phyloP scores from a whole-genome alignment of 306 rosid genomes.

The Adenanthera pavonina region DNA sequence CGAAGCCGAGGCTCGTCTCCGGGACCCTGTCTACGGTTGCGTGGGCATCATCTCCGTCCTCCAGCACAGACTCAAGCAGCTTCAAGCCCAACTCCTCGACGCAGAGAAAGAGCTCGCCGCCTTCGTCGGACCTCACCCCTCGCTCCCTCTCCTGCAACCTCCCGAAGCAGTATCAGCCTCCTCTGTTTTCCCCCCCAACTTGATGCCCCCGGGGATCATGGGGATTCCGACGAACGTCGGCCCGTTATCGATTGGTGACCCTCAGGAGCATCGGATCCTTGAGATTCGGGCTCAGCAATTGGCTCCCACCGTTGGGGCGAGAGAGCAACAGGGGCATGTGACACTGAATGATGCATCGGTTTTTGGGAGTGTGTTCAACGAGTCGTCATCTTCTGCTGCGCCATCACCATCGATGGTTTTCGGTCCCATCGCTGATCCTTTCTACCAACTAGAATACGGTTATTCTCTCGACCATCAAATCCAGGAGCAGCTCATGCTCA shows the following conservation, averaged over 20 bases:
- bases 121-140: background rate
- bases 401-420: too few species aligned
- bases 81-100: slow-evolving; percentile 34
- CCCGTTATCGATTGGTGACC: slow-evolving; percentile 43
- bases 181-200: slow-evolving; percentile 35
- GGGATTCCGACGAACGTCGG: slow-evolving; percentile 33
- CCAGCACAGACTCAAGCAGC: slow-evolving; percentile 28
- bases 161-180: slow-evolving; percentile 6
- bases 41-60: slow-evolving; percentile 39
- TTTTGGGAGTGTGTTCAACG: too few species aligned
- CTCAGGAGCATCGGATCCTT: slow-evolving; percentile 32
- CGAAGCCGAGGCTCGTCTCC: slow-evolving; percentile 51
- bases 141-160: background rate
- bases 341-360: slow-evolving; percentile 39
- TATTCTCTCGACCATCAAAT: slow-evolving; percentile 39
- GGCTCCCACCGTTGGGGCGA: slow-evolving; percentile 44
- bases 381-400: too few species aligned
- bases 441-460: slow-evolving; percentile 26
- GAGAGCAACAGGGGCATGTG: slow-evolving; percentile 49
- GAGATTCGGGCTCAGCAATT: slow-evolving; percentile 57
- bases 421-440: too few species aligned
- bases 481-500: slow-evolving; percentile 58
- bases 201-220: slow-evolving; percentile 36
- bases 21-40: slow-evolving; percentile 54
- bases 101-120: slow-evolving; percentile 43